A percentile compares a stretch with the other conserved stretches of the same genome.
These are phyloP conservation scores for Erodium maritimum DNA, from an alignment of 345 rosid species.

Conservation along the genomic window DNA sequence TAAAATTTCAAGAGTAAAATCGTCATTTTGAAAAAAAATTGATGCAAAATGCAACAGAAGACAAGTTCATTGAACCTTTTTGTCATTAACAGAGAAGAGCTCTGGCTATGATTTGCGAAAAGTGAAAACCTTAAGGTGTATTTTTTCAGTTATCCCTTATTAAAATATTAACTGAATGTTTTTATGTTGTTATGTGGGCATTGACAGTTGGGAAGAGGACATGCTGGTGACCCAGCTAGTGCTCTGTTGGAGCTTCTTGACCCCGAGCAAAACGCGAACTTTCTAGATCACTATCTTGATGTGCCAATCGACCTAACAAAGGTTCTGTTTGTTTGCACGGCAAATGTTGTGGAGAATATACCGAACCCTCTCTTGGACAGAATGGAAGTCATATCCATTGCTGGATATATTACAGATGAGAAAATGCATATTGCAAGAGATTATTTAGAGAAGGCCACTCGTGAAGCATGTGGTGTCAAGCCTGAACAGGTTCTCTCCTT, in stretches of 20 bases:
- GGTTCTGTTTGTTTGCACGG: conserved; percentile 99
- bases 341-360: conserved; percentile 88
- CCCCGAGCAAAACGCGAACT: conserved; percentile 98
- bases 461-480: conserved; percentile 83
- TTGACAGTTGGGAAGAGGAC: conserved; percentile 89
- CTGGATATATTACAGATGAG: conserved; percentile 99
- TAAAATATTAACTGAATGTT: too few species aligned
- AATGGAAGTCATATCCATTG: conserved; percentile 96
- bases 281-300: conserved; percentile 96
- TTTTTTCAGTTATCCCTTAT: too few species aligned
- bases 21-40: too few species aligned
- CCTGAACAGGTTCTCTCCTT: conserved; percentile 60
- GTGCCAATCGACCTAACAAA: conserved; percentile 91
- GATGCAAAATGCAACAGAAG: too few species aligned
- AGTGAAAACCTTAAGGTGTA: too few species aligned
- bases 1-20: too few species aligned
- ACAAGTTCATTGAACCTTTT: too few species aligned
- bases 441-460: conserved; percentile 77
- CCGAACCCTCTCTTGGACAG: conserved; percentile 98
- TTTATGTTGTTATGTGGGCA: too few species aligned
- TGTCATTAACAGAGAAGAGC: too few species aligned
- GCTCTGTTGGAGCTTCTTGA: conserved; percentile 98
- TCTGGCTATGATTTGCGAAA: too few species aligned
- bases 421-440: conserved; percentile 98
- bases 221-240: conserved; percentile 98